Evolutionary conservation across 768 basidiomycete species (phyloP).

Genomic region (Tulasnella sp.): DNA sequence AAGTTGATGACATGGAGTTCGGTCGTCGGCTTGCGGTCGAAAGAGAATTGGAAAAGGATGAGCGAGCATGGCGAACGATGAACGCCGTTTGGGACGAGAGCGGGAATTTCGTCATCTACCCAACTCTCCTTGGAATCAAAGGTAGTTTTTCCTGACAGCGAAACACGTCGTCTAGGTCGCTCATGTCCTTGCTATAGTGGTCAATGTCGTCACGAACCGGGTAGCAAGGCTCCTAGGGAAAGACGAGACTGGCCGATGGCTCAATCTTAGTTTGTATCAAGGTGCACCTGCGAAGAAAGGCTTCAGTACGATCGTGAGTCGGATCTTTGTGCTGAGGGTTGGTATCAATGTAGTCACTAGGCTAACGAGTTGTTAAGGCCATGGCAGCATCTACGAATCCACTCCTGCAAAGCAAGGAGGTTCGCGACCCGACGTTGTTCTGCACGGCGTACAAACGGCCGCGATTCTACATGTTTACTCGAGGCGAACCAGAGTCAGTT

Average conservation of each 20-base stretch:
- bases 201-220: constrained; percentile 90
- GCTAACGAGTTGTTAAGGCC: constrained; percentile 41
- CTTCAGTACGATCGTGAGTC: constrained; percentile 66
- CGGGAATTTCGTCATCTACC: constrained; percentile 88
- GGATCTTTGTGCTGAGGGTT: background rate
- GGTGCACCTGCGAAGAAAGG: constrained; percentile 86
- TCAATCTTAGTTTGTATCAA: constrained; percentile 86
- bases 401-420: constrained; percentile 75
- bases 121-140: constrained; percentile 90
- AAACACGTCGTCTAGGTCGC: background rate
- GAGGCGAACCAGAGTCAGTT: constrained; percentile 79
- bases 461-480: constrained; percentile 92
- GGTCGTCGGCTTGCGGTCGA: constrained; percentile 92
- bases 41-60: constrained; percentile 64
- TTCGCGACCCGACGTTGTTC: constrained; percentile 83
- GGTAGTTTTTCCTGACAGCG: constrained; percentile 41
- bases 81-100: constrained; percentile 98
- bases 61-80: constrained; percentile 52
- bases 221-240: constrained; percentile 84
- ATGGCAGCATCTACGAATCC: constrained; percentile 97
- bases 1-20: constrained; percentile 98
- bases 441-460: constrained; percentile 89
- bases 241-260: constrained; percentile 85
- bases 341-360: background rate
- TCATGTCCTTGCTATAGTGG: constrained; percentile 44